Evolutionary conservation across 163 green algal genomes (phyloP).

Genomic region (Scenedesmus sp.): DNA sequence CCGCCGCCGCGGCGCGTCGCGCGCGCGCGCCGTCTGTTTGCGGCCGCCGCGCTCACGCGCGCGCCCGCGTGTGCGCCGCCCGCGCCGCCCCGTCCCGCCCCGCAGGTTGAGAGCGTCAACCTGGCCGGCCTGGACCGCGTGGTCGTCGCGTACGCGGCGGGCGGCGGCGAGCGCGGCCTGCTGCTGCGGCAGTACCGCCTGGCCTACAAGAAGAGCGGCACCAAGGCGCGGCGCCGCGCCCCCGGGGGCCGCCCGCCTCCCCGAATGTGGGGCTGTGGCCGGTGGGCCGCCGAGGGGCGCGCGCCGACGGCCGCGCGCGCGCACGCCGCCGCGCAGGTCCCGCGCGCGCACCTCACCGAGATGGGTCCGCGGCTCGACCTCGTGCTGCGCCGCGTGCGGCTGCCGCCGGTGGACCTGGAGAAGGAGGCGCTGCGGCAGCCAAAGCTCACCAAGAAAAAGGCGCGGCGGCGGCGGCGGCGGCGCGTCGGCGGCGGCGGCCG

Average conservation of each 20-base stretch:
- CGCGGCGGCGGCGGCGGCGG: slow-evolving; percentile 19
- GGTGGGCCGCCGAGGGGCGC: too few species aligned
- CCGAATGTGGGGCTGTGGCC: too few species aligned
- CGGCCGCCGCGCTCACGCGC: not conserved
- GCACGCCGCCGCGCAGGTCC: slow-evolving; percentile 59
- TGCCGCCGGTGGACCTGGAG: slow-evolving; percentile 80
- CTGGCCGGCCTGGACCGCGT: slow-evolving; percentile 85
- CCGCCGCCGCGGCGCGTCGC: not conserved
- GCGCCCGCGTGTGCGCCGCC: too few species aligned
- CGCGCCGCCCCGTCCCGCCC: too few species aligned
- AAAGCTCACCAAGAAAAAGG: slow-evolving; percentile 89
- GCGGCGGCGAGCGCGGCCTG: slow-evolving; percentile 48
- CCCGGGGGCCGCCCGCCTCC: too few species aligned
- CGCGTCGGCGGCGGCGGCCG: too few species aligned
- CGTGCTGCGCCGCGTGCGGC: slow-evolving; percentile 70
- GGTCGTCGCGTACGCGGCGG: slow-evolving; percentile 74
- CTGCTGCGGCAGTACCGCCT: slow-evolving; percentile 90
- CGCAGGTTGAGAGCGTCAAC: slow-evolving; percentile 61
- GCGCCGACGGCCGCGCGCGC: too few species aligned
- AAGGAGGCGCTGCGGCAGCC: slow-evolving; percentile 86
- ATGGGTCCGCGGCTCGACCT: slow-evolving; percentile 90
- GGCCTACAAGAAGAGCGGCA: slow-evolving; percentile 91
- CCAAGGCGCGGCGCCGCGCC: slow-evolving; percentile 14
- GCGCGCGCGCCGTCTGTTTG: not conserved
- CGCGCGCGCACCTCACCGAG: slow-evolving; percentile 84